These are phyloP conservation scores for Sphaceloma murrayae DNA, from an alignment of 2,329 filamentous ascomycete species.

Conservation along the genomic window DNA sequence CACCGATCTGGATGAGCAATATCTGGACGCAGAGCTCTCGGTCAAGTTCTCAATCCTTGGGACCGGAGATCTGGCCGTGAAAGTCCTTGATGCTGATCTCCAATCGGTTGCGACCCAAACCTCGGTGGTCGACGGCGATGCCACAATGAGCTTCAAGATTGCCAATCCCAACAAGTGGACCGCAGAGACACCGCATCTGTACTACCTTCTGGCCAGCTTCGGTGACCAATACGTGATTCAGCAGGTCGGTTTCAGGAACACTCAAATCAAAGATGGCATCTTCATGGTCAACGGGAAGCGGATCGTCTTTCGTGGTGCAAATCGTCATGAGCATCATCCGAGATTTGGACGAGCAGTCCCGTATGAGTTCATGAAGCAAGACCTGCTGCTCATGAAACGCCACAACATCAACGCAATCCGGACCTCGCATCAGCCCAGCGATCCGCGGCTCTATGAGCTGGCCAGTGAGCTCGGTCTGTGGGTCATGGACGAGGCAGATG, in stretches of 20 bases:
- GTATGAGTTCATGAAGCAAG: conserved; percentile 50
- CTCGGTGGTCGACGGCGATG: conserved; percentile 21
- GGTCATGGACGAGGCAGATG: conserved; percentile 49
- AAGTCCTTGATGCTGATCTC: conserved; percentile 36
- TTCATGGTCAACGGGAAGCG: conserved; percentile 54
- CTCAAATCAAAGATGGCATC: conserved; percentile 52
- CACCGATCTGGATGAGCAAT: conserved; percentile 44
- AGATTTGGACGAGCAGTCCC: conserved; percentile 54
- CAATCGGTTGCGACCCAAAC: too few relatives aligned
- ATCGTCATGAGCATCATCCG: conserved; percentile 63
- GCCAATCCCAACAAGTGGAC: conserved; percentile 56
- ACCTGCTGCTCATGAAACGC: conserved; percentile 58
- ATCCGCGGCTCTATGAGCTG: conserved; percentile 50
- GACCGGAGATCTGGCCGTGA: conserved; percentile 23
- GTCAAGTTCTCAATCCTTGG: conserved; percentile 4
- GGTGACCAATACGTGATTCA: conserved; percentile 40
- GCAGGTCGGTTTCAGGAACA: conserved; percentile 53
- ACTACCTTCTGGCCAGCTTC: conserved; percentile 38
- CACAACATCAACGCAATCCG: conserved; percentile 64
- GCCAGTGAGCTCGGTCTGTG: conserved; percentile 58
- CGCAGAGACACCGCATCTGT: conserved; percentile 56
- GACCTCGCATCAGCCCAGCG: conserved; percentile 59
- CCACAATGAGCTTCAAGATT: conserved; percentile 36
- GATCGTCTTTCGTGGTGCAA: conserved; percentile 54
- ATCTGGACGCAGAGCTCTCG: conserved; percentile 41